phyloP scores from a whole-genome alignment of 208 protist species.

The Naegleria fowleri region DNA sequence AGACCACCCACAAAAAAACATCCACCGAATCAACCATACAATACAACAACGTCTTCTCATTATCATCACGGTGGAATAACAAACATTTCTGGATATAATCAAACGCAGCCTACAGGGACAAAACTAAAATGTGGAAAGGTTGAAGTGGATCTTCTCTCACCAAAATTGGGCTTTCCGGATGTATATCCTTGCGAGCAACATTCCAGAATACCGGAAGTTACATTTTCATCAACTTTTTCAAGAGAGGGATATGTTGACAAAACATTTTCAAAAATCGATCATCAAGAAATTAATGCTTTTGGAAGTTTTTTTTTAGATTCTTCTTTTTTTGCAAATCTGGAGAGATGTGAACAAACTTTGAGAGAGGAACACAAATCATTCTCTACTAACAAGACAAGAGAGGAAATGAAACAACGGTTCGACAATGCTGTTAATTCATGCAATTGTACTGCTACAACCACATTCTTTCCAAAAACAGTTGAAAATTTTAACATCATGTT shows the following conservation, averaged over 20 bases:
- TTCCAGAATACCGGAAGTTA: neutral
- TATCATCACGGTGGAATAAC: neutral
- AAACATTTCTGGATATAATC: neutral
- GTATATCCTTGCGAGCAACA: neutral
- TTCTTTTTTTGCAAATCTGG: neutral
- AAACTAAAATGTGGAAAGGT: neutral
- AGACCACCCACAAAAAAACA: neutral
- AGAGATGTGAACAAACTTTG: neutral
- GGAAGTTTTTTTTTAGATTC: neutral
- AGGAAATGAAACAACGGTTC: neutral
- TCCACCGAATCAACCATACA: neutral
- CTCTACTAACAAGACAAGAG: slow-evolving; percentile 19
- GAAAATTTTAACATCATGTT: neutral
- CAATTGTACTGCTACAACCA: neutral
- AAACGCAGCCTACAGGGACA: neutral
- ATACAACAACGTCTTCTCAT: neutral
- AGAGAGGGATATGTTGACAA: neutral
- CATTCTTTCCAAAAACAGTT: neutral
- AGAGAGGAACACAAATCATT: neutral
- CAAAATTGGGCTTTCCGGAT: slow-evolving; percentile 7
- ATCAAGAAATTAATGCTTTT: neutral
- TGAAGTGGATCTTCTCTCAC: neutral
- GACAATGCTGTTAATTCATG: neutral
- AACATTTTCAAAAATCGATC: neutral
- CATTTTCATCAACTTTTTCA: neutral